These are phyloP conservation scores for Digitaria exilis DNA, from an alignment of 202 grass and related monocot species.

Conservation along the genomic window DNA sequence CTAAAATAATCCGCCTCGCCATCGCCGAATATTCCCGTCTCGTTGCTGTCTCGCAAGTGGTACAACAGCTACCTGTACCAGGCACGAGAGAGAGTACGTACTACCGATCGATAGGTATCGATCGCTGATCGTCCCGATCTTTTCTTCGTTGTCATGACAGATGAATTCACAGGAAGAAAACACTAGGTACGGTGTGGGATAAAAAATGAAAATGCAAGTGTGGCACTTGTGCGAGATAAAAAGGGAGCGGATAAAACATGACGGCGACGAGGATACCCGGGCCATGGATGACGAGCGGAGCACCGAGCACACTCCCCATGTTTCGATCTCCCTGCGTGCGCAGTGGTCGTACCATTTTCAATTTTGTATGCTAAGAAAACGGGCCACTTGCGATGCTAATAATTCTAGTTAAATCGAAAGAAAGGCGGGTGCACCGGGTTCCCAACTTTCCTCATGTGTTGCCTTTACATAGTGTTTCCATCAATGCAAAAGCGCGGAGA, in stretches of 20 bases:
- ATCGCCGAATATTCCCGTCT: slow-evolving; percentile 15
- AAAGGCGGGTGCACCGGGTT: slow-evolving; percentile 46
- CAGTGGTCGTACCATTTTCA: not conserved
- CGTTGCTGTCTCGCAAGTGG: not conserved
- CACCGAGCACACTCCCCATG: not conserved
- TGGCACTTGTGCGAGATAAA: not conserved
- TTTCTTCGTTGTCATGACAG: not conserved
- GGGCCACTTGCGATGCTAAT: slow-evolving; percentile 3
- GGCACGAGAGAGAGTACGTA: too few relatives aligned
- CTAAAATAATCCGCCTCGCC: not conserved
- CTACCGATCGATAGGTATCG: not conserved
- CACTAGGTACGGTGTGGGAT: too few relatives aligned
- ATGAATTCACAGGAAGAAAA: not conserved
- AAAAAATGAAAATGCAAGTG: not conserved
- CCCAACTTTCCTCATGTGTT: slow-evolving; percentile 42
- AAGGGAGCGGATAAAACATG: not conserved
- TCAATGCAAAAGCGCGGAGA: slow-evolving; percentile 29
- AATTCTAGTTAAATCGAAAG: slow-evolving; percentile 30
- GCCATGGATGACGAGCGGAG: not conserved
- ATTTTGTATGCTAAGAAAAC: not conserved
- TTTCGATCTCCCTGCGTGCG: not conserved
- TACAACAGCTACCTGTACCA: not conserved
- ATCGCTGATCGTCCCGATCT: not conserved
- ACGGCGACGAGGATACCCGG: not conserved
- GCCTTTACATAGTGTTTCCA: slow-evolving; percentile 42